Conservation (phyloP, 257 asterid species). For the Anisodus acutangulus region DNA sequence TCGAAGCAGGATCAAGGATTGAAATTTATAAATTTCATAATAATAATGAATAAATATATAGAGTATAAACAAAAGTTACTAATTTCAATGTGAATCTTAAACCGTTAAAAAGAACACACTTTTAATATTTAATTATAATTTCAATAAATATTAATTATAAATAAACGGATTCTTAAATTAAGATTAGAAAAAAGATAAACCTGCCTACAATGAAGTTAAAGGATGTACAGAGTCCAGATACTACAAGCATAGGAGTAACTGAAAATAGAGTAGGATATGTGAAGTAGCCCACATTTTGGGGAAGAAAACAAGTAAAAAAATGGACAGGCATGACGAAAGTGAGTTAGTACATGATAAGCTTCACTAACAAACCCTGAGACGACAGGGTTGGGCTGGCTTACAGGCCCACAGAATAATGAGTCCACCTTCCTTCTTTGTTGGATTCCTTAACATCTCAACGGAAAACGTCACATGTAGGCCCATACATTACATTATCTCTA, state of each 20-base stretch:
- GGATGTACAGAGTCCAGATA: neutral
- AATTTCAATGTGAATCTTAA: neutral
- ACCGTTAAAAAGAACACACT: too few species aligned
- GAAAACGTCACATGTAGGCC: neutral
- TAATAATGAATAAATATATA: too few species aligned
- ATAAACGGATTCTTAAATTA: too few species aligned
- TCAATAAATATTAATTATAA: too few species aligned
- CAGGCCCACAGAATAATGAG: slow-evolving; percentile 15
- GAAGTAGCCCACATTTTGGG: neutral
- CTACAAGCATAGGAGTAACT: neutral
- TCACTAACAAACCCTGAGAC: neutral
- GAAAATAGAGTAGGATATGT: neutral
- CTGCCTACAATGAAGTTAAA: too few species aligned
- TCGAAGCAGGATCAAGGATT: too few species aligned
- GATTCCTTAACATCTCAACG: slow-evolving; percentile 21
- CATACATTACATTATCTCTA: neutral
- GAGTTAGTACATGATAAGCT: neutral
- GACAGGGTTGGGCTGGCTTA: neutral
- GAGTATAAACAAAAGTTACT: too few species aligned
- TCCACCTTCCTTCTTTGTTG: slow-evolving; percentile 27
- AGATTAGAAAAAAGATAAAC: too few species aligned
- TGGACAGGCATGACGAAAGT: neutral
- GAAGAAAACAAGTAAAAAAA: neutral
- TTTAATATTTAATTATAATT: too few species aligned
- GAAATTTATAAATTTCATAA: neutral